Evolutionary conservation across 257 asterid species (phyloP).

Genomic region (Gynochthodes officinalis): DNA sequence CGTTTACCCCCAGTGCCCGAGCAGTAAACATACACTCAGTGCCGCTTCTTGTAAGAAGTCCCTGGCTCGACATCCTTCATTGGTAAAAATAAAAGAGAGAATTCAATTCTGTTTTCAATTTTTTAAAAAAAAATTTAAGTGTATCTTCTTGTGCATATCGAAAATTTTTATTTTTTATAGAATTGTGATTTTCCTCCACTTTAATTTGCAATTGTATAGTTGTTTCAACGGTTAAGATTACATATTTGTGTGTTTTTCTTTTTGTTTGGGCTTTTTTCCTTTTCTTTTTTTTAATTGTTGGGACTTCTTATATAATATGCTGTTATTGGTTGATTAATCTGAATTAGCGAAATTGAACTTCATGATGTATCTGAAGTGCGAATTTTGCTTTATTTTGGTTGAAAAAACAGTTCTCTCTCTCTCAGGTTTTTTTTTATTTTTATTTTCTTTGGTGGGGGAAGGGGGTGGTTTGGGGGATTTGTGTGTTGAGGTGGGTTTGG

Average conservation of each 20-base stretch:
- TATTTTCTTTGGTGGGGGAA: too few species aligned
- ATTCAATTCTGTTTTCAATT: not conserved
- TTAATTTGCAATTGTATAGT: not conserved
- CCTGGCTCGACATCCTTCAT: constrained; percentile 62
- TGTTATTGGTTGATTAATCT: not conserved
- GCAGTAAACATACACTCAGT: constrained; percentile 31
- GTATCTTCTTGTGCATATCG: not conserved
- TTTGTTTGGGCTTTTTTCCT: not conserved
- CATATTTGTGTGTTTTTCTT: not conserved
- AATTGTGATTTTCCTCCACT: not conserved
- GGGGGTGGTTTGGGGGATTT: too few species aligned
- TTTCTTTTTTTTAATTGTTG: not conserved
- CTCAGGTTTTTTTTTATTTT: too few species aligned
- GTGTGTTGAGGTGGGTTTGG: not conserved
- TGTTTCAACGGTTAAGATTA: not conserved
- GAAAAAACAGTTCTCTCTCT: not conserved
- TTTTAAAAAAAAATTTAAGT: not conserved
- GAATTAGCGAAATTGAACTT: not conserved
- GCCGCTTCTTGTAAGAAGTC: constrained; percentile 38
- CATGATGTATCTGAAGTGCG: not conserved
- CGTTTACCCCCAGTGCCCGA: constrained; percentile 40
- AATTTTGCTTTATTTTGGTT: not conserved
- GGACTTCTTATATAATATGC: not conserved
- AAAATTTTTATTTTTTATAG: not conserved
- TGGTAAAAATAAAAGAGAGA: constrained; percentile 37